Conservation (phyloP, 805 yeast genomes). For the Pachysolen tannophilus region DNA sequence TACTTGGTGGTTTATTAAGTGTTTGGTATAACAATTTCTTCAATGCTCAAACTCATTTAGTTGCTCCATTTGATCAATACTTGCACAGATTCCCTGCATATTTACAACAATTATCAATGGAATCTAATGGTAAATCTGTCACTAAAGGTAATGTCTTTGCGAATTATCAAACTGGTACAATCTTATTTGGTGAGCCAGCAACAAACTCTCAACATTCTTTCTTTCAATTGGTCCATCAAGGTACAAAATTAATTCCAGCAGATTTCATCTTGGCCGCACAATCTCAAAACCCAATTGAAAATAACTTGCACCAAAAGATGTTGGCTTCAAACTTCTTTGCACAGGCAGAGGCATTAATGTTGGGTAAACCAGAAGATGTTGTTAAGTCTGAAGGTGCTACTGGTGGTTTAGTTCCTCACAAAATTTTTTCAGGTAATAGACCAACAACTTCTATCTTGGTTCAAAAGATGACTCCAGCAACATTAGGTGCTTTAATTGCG, state of each 20-base stretch:
- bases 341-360: slow-evolving; percentile 96
- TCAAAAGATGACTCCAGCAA: slow-evolving; percentile 93
- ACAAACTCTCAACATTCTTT: slow-evolving; percentile 98
- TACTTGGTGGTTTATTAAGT: slow-evolving; percentile 84
- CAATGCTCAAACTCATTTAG: slow-evolving; percentile 97
- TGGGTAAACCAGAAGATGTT: slow-evolving; percentile 81
- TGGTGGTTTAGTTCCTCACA: slow-evolving; percentile 86
- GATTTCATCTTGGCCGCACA: slow-evolving; percentile 96
- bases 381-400: slow-evolving; percentile 87
- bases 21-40: slow-evolving; percentile 99
- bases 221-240: slow-evolving; percentile 99
- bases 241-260: slow-evolving; percentile 94
- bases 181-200: slow-evolving; percentile 97
- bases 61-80: slow-evolving; percentile 98
- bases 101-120: slow-evolving; percentile 98
- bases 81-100: slow-evolving; percentile 99
- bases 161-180: slow-evolving; percentile 92
- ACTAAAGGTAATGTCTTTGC: slow-evolving; percentile 88
- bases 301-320: slow-evolving; percentile 94
- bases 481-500: slow-evolving; percentile 93
- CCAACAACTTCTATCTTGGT: slow-evolving; percentile 97
- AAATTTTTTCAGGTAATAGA: slow-evolving; percentile 95
- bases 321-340: slow-evolving; percentile 99
- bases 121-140: slow-evolving; percentile 97
- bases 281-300: slow-evolving; percentile 95